Conservation (phyloP, 2,329 filamentous ascomycete species). For the Aspergillus ibericus region DNA sequence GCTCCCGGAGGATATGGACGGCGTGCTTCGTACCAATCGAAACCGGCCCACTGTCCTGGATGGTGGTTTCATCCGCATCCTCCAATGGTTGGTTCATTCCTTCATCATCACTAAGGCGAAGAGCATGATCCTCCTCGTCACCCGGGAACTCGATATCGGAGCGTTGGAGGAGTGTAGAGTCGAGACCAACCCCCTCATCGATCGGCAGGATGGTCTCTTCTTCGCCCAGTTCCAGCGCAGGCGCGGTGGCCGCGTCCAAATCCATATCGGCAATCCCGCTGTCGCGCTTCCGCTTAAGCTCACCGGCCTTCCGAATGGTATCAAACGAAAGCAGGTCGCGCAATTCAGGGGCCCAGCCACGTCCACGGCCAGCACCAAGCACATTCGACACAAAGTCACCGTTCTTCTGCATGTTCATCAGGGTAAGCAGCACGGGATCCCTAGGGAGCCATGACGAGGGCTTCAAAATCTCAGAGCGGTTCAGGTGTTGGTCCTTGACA, state of each 20-base stretch:
- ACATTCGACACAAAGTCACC: constrained; percentile 87
- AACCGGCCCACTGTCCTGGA: constrained; percentile 83
- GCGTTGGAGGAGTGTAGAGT: constrained; percentile 48
- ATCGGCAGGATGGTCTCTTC: constrained; percentile 58
- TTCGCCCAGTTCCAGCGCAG: constrained; percentile 59
- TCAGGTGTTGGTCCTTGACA: constrained; percentile 82
- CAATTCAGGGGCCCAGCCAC: constrained; percentile 87
- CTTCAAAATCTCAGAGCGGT: constrained; percentile 83
- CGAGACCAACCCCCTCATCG: constrained; percentile 54
- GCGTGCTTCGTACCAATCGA: constrained; percentile 92
- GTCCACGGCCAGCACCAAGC: constrained; percentile 75
- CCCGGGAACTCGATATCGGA: constrained; percentile 67
- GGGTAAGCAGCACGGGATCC: constrained; percentile 79
- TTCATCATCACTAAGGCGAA: constrained; percentile 51
- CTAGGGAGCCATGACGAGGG: constrained; percentile 79
- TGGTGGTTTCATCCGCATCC: constrained; percentile 77
- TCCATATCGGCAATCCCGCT: constrained; percentile 80
- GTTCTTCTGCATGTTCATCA: constrained; percentile 89
- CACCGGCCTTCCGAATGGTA: constrained; percentile 70
- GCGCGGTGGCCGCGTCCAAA: constrained; percentile 66
- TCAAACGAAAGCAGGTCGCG: constrained; percentile 89
- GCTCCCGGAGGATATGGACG: constrained; percentile 87
- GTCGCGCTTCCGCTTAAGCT: constrained; percentile 92
- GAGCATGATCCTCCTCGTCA: constrained; percentile 51
- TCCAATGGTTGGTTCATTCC: constrained; percentile 51